Base-by-base conservation (phyloP, 805 yeast genomes). In the Pichia gijzeniarum region DNA sequence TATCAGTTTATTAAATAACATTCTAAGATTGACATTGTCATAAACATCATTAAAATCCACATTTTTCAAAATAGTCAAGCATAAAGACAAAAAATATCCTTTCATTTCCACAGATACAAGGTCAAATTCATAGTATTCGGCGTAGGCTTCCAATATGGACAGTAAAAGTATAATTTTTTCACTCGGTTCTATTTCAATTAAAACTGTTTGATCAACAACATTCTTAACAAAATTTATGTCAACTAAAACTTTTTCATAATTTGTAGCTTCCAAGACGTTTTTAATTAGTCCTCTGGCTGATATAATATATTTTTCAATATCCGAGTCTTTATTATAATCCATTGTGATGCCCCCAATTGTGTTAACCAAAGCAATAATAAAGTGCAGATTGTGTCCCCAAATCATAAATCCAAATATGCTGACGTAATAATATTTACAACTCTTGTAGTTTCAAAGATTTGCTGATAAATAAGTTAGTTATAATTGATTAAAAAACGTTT, bases 1-100 rank as follows among this genome's bases (percentile, higher is more conserved):
- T 6, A 51, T 18, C 17, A 53, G 16, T 0, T 16, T 14, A 35
- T 49, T 46, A 16, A 51, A 51, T 20, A 34, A 16, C 8, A 35
- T 33, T 4, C 19, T 32, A 10, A 45, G 18, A 3, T 27, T 19
- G 10, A 19, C 25, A 40, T 28, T 17, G 10, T 30, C 27, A 25
- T 47, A 45, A 6, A 52, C 19, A 3, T 16, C 3, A 7, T 3
- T 22, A n/a, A 48, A 38, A 21, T 48, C 43, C 10, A 42, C 17
- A 38, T 32, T 28, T 10, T 32, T 22, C 10, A 53, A 30, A 20
- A 47, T 12, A 12, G 35, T 33, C 8, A 38, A 13, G 7, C 40
- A 41, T 16, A 39, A 18, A 12, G n/a, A 25, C 6, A 27, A 16
- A 18, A 45, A n/a, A 38, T 38, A 35, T 9, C 37, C 33, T 34